Base-by-base conservation (phyloP, 2,329 filamentous ascomycete species). In the Calonectria pauciramosa region DNA sequence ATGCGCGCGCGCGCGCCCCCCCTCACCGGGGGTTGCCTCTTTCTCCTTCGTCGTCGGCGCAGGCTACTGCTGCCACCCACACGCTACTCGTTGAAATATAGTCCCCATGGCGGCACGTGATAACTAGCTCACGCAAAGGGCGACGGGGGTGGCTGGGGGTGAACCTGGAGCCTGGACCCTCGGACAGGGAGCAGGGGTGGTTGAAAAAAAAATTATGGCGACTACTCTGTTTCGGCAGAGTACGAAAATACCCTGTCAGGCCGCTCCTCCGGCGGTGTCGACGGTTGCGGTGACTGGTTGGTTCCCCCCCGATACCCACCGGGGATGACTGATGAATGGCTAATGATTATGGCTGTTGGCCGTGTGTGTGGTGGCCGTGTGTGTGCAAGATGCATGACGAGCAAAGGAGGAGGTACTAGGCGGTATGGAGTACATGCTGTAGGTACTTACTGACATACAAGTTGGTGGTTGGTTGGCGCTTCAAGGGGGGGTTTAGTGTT, bases 401-500 rank as follows among this genome's bases (percentile, higher is more conserved):
- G 51, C 49, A 56, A 60, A 54, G 13, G 41, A 67, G 44, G 30
- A 67, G 13, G 47, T 28, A 67, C 47, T 49, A 54, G 64, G 63
- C 30, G 41, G 63, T 51, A 66, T 66, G 63, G 63, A 51, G 59
- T 65, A 66, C 69, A 49, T 49, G 69, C 52, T 20, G 28, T 56
- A 70, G 56, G 68, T 70, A 71, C 59, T 38, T 34, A 47, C 60
- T 44, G 20, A 65, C 60, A 65, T 49, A 36, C 23, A 41, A 51
- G n/a, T 41, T 36, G 44, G 47, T 67, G 64, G 44, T 67, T 71
- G 68, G 65, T 64, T 20, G 70, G 54, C 60, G 70, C 64, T 64
- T 41, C 51, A 66, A 67, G 56, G 56, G 60, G 49, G 44, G 63
- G 32, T 68, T 72, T 72, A 67, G 67, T 63, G 70, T 41, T 34